Conservation (phyloP, 2,329 filamentous ascomycete genomes). For the Blastomyces parvus region DNA sequence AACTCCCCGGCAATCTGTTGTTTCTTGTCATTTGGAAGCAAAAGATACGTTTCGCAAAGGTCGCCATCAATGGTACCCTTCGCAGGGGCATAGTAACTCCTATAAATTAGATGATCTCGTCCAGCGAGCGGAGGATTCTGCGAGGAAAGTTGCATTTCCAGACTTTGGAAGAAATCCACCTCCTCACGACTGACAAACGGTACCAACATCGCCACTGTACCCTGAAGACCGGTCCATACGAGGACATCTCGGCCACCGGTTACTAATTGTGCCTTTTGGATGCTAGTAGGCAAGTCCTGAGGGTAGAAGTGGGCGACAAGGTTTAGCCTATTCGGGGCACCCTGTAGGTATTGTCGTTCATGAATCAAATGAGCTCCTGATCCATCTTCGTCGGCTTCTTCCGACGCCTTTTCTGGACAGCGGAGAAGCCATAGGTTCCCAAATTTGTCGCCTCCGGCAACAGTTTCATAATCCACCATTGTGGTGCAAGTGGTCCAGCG, state of each 20-base stretch:
- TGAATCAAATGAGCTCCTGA: conserved; percentile 86
- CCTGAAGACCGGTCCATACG: conserved; percentile 89
- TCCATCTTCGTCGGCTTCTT: conserved; percentile 85
- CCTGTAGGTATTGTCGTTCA: conserved; percentile 80
- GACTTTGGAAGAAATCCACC: conserved; percentile 91
- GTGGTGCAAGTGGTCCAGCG: conserved; percentile 84
- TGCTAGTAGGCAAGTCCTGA: conserved; percentile 83
- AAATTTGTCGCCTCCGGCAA: conserved; percentile 93
- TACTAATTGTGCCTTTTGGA: conserved; percentile 81
- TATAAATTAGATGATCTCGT: conserved; percentile 89
- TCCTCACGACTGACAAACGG: conserved; percentile 88
- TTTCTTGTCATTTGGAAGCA: conserved; percentile 80
- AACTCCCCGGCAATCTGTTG: conserved; percentile 89
- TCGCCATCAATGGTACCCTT: conserved; percentile 97
- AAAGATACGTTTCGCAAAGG: conserved; percentile 80
- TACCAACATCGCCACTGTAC: conserved; percentile 85
- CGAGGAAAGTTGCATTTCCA: conserved; percentile 77
- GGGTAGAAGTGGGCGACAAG: conserved; percentile 83
- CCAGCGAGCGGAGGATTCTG: conserved; percentile 85
- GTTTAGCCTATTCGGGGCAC: conserved; percentile 72
- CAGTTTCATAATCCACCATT: conserved; percentile 97
- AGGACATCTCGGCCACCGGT: conserved; percentile 86
- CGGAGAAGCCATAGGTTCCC: conserved; percentile 92
- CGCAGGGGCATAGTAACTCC: conserved; percentile 89
- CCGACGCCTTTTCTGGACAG: conserved; percentile 73